Evolutionary conservation across 495 filamentous ascomycete species (phyloP).

Genomic region (Penicillium paxilli): DNA sequence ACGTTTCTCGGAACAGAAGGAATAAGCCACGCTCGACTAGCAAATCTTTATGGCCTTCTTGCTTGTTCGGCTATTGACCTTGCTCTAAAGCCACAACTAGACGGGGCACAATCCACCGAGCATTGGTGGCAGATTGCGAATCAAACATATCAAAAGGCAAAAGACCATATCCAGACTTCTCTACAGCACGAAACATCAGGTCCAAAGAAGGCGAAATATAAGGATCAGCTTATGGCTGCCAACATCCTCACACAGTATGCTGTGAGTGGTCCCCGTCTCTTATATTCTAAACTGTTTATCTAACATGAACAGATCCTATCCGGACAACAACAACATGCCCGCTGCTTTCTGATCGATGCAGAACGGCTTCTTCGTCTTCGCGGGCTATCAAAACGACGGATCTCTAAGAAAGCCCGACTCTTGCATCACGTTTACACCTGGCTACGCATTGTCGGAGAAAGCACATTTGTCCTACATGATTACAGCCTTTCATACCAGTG

Average conservation of each 20-base stretch:
- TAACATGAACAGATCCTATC: constrained; percentile 25
- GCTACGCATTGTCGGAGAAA: constrained; percentile 36
- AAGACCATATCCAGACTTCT: constrained; percentile 33
- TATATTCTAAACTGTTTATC: background rate
- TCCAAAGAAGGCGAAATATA: constrained; percentile 38
- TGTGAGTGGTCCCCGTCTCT: constrained; percentile 11
- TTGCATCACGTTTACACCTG: constrained; percentile 39
- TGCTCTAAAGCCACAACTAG: constrained; percentile 14
- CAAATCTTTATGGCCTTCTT: constrained; percentile 32
- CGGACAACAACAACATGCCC: constrained; percentile 33
- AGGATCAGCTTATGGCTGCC: constrained; percentile 41
- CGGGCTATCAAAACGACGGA: constrained; percentile 29
- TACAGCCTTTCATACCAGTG: constrained; percentile 27
- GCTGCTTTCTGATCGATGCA: constrained; percentile 36
- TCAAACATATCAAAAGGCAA: constrained; percentile 29
- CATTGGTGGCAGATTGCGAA: constrained; percentile 26
- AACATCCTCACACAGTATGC: constrained; percentile 33
- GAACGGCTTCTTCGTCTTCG: constrained; percentile 32
- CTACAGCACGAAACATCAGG: constrained; percentile 28
- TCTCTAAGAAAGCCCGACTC: constrained; percentile 36
- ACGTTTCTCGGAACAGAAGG: constrained; percentile 30
- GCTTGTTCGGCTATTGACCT: constrained; percentile 34
- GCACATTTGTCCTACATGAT: constrained; percentile 37
- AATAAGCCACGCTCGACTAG: constrained; percentile 32
- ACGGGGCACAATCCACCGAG: constrained; percentile 11